Evolutionary conservation across 148 eudicot species (phyloP).

Genomic region (Amaranthus cruentus): DNA sequence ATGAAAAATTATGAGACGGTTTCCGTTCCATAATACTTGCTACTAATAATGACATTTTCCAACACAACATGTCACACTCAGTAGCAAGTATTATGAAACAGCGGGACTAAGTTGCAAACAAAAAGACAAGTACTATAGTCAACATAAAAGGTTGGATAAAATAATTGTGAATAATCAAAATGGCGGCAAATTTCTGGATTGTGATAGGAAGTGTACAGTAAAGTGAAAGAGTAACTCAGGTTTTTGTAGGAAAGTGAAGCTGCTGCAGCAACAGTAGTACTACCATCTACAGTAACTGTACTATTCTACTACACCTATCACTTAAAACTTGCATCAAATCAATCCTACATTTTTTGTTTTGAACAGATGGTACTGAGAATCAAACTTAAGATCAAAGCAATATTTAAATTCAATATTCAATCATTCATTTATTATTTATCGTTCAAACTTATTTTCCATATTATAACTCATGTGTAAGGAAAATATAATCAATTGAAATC

Average conservation of each 20-base stretch:
- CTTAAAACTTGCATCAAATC: slow-evolving; percentile 15
- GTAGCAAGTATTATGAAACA: no score
- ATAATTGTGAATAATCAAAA: slow-evolving; percentile 3
- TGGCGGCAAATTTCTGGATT: slow-evolving; percentile 37
- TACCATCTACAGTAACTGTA: no score
- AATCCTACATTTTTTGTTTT: neutral
- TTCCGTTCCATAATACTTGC: no score
- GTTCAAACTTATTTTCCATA: no score
- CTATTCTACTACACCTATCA: neutral
- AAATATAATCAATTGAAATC: no score
- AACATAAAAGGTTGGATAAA: slow-evolving; percentile 25
- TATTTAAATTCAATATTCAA: no score
- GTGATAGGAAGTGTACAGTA: slow-evolving; percentile 11
- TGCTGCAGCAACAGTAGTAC: neutral
- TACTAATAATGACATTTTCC: no score
- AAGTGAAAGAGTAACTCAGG: neutral
- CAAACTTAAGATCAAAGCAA: neutral
- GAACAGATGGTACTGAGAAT: neutral
- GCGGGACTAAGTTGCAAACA: neutral
- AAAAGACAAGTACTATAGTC: slow-evolving; percentile 9
- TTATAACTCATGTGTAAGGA: no score
- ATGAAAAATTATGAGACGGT: no score
- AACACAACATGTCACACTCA: no score
- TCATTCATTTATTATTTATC: neutral
- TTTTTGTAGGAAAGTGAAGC: neutral